Percentiles rank a stretch among this genome's conserved stretches.
Conservation (phyloP, 2,329 filamentous ascomycete genomes). For the Fusarium piperis region DNA sequence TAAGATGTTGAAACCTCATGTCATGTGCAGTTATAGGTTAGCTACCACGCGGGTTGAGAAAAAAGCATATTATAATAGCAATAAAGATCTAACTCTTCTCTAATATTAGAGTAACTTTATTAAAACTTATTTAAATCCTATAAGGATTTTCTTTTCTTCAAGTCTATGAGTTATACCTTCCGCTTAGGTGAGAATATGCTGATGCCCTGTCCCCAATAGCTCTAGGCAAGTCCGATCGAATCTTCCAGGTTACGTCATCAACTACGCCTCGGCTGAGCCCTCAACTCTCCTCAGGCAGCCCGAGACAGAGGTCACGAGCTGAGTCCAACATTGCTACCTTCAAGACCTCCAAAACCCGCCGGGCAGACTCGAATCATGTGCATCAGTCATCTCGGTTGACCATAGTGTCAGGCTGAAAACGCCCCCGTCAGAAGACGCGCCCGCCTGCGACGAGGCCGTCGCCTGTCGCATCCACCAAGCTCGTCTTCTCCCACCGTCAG, state of each 20-base stretch:
- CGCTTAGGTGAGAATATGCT: background rate
- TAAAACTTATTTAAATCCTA: background rate
- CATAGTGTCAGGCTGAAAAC: slow-evolving; percentile 30
- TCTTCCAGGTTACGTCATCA: slow-evolving; percentile 39
- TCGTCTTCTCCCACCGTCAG: slow-evolving; percentile 14
- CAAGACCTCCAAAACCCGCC: slow-evolving; percentile 12
- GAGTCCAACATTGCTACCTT: slow-evolving; percentile 6
- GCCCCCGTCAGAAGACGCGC: slow-evolving; percentile 45
- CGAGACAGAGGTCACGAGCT: slow-evolving; percentile 33
- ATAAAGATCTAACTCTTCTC: background rate
- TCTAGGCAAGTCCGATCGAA: background rate
- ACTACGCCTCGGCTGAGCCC: slow-evolving; percentile 11
- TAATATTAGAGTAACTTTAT: background rate
- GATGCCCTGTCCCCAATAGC: background rate
- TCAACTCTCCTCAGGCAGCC: slow-evolving; percentile 14
- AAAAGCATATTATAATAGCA: background rate
- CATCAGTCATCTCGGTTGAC: slow-evolving; percentile 31
- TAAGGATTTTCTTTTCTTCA: background rate
- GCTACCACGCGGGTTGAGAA: background rate
- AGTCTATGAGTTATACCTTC: background rate
- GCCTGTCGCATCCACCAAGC: background rate
- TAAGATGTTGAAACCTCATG: background rate
- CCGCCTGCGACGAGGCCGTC: slow-evolving; percentile 36
- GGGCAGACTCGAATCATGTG: slow-evolving; percentile 38
- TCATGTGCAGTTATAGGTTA: background rate